Percentiles rank a stretch among this genome's conserved stretches.
Evolutionary conservation across 768 basidiomycete species (phyloP).

Genomic region (Cyathus striatus): DNA sequence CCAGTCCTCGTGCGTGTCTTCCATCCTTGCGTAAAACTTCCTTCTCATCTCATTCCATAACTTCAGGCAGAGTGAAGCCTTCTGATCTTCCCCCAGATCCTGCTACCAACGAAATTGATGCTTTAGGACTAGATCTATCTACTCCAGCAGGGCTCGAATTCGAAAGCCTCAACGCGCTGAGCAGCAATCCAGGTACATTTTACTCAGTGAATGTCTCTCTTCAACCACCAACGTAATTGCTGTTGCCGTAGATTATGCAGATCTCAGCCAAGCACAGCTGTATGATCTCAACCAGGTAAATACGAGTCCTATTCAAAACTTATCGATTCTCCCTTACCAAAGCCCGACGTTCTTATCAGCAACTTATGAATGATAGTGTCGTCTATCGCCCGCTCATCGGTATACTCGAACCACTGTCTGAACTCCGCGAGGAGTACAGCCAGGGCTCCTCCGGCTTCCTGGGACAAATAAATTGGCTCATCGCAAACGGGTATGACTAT

Average conservation of each 20-base stretch:
- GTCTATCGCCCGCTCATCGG: slow-evolving; percentile 50
- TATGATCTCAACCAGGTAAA: slow-evolving; percentile 4
- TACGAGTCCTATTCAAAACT: background rate
- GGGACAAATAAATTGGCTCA: slow-evolving; percentile 72
- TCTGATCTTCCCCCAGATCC: background rate
- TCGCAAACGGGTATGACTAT: slow-evolving; percentile 52
- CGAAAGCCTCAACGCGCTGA: no score
- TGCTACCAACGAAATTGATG: no score
- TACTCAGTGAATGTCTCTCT: no score
- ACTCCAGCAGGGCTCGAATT: no score
- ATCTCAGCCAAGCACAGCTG: background rate
- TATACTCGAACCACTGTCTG: slow-evolving; percentile 42
- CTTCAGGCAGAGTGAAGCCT: background rate
- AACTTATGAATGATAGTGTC: slow-evolving; percentile 30
- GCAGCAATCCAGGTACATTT: no score
- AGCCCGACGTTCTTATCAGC: slow-evolving; percentile 14
- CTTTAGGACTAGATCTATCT: no score
- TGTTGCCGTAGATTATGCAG: no score
- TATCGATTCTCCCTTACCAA: no score
- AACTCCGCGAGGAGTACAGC: slow-evolving; percentile 64
- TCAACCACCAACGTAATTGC: no score
- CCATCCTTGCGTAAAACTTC: no score
- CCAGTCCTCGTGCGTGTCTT: background rate
- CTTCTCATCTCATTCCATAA: background rate
- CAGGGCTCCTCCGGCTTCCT: slow-evolving; percentile 54